These are phyloP conservation scores for Solanum hybrid DNA, from an alignment of 305 asterid genomes.

Conservation along the genomic window DNA sequence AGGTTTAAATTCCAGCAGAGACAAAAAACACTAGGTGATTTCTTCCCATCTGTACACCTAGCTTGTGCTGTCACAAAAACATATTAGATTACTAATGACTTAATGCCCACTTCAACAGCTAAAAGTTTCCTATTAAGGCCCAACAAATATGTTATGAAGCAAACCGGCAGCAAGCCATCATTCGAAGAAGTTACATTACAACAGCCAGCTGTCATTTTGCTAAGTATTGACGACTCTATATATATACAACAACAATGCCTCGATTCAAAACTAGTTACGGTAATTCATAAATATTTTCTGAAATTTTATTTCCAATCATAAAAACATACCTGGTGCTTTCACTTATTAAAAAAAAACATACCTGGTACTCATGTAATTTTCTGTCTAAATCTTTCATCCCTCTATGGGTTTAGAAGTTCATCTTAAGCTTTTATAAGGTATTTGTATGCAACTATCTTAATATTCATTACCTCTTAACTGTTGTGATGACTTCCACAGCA, in stretches of 20 bases:
- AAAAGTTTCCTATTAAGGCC: background rate
- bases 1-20: background rate
- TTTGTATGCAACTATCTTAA: background rate
- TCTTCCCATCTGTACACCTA: background rate
- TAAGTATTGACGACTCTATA: background rate
- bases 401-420: background rate
- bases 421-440: background rate
- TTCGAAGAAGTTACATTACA: background rate
- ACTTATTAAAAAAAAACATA: background rate
- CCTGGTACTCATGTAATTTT: background rate
- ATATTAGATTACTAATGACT: background rate
- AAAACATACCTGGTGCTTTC: background rate
- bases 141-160: background rate
- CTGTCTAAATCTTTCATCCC: background rate
- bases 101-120: background rate
- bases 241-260: background rate
- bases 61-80: background rate
- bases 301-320: background rate
- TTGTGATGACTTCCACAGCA: constrained; percentile 38
- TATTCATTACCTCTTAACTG: constrained; percentile 22
- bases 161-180: background rate
- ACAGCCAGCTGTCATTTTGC: background rate
- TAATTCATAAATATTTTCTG: background rate
- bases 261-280: background rate
- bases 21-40: background rate